Percentiles rank a stretch among this genome's conserved stretches.
phyloP scores from a whole-genome alignment of 2,329 filamentous ascomycete genomes.

The Diplocarpon rosae region DNA sequence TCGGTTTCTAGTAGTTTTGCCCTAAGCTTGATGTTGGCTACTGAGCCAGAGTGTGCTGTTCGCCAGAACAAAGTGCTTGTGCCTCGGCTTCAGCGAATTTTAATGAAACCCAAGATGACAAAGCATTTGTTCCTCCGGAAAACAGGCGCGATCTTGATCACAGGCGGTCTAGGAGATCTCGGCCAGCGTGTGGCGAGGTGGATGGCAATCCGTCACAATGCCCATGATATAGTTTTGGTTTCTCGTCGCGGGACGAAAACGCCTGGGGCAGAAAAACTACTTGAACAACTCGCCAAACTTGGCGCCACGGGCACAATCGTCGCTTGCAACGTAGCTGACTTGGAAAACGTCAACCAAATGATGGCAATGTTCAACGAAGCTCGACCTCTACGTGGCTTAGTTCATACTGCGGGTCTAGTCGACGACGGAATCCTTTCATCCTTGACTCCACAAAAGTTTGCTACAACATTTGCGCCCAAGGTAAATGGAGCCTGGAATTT shows the following conservation, averaged over 20 bases:
- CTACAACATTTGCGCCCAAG: conserved; percentile 38
- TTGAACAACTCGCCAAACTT: background rate
- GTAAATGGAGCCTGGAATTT: conserved; percentile 43
- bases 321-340: background rate
- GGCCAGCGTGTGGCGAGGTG: background rate
- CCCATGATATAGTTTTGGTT: background rate
- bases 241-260: background rate
- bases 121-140: background rate
- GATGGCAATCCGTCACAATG: background rate
- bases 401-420: background rate
- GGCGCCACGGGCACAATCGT: background rate
- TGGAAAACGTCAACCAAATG: background rate
- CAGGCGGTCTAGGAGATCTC: background rate
- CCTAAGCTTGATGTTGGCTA: background rate
- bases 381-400: background rate
- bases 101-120: background rate
- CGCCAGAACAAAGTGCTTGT: background rate
- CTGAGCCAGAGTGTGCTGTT: background rate
- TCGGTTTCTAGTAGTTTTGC: background rate
- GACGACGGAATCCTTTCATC: background rate
- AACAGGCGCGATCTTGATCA: background rate
- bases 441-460: conserved; percentile 41
- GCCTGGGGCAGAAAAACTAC: background rate
- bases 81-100: background rate
- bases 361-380: background rate